Conservation (phyloP, 2,329 filamentous ascomycete genomes). For the Pyrenophora teres region DNA sequence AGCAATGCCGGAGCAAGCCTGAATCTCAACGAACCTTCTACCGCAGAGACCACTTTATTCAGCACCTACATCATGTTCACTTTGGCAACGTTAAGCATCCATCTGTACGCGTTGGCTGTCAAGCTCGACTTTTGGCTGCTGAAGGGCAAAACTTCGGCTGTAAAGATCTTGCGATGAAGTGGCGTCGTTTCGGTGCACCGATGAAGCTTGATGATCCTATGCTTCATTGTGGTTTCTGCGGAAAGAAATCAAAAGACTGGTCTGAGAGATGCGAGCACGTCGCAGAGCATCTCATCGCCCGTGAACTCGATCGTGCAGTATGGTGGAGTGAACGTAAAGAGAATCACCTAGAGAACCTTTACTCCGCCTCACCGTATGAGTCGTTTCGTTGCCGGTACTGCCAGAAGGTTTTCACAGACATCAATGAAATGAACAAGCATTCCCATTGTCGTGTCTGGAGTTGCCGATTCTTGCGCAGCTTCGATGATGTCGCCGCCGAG, state of each 20-base stretch:
- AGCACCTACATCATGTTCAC: slow-evolving; percentile 44
- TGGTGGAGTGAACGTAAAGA: slow-evolving; percentile 43
- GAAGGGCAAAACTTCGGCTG: slow-evolving; percentile 43
- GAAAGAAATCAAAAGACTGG: slow-evolving; percentile 39
- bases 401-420: slow-evolving; percentile 38
- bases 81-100: slow-evolving; percentile 43
- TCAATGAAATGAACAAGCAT: slow-evolving; percentile 39
- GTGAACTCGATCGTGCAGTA: slow-evolving; percentile 34
- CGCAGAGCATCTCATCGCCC: slow-evolving; percentile 39
- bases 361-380: slow-evolving; percentile 32
- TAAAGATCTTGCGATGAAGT: slow-evolving; percentile 43
- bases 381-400: slow-evolving; percentile 44
- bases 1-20: slow-evolving; percentile 42
- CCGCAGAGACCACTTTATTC: slow-evolving; percentile 43
- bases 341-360: slow-evolving; percentile 42
- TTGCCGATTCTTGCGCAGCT: slow-evolving; percentile 42
- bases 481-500: slow-evolving; percentile 41
- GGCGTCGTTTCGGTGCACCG: slow-evolving; percentile 42
- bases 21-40: slow-evolving; percentile 46
- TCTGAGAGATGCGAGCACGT: slow-evolving; percentile 41
- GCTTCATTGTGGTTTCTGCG: slow-evolving; percentile 45
- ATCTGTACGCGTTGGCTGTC: slow-evolving; percentile 39
- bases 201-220: slow-evolving; percentile 44
- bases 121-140: slow-evolving; percentile 34
- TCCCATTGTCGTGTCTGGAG: slow-evolving; percentile 44